Evolutionary conservation across 768 basidiomycete species (phyloP).

Genomic region (Mycena chlorophos): DNA sequence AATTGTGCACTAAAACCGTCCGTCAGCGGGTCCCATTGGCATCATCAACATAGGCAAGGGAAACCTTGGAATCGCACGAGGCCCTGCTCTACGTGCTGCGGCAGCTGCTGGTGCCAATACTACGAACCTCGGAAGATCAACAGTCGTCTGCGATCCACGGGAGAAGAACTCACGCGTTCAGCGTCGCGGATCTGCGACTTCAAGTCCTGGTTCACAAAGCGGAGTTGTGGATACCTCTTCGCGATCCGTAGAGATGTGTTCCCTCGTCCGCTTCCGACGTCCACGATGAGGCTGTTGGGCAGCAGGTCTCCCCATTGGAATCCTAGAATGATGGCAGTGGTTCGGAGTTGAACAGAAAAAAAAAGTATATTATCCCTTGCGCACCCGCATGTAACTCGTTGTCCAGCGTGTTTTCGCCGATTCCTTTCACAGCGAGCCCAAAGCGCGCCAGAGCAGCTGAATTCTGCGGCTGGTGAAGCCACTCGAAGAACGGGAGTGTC

Average conservation of each 20-base stretch:
- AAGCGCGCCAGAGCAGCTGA: no score
- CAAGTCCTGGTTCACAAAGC: constrained; percentile 19
- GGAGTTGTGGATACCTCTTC: constrained; percentile 6
- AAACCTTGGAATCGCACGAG: constrained; percentile 26
- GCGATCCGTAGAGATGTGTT: constrained; percentile 16
- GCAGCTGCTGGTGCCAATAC: constrained; percentile 19
- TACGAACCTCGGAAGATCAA: background rate
- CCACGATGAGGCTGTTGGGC: constrained; percentile 3
- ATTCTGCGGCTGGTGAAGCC: no score
- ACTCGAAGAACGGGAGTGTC: no score
- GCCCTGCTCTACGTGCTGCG: constrained; percentile 21
- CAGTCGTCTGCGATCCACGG: background rate
- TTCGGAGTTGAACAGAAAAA: no score
- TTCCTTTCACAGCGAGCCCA: no score
- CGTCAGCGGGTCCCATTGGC: no score
- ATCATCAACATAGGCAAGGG: background rate
- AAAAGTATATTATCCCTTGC: no score
- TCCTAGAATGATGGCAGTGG: no score
- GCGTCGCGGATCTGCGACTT: constrained; percentile 17
- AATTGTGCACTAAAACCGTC: constrained; percentile 15
- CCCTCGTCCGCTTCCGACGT: constrained; percentile 9
- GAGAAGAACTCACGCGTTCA: constrained; percentile 4
- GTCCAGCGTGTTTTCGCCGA: no score
- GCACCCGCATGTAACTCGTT: no score
- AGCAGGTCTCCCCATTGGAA: background rate